A percentile compares a stretch with the other conserved stretches of the same genome.
phyloP scores from a whole-genome alignment of 1,284 basidiomycete genomes.

The Pascua guehoae region DNA sequence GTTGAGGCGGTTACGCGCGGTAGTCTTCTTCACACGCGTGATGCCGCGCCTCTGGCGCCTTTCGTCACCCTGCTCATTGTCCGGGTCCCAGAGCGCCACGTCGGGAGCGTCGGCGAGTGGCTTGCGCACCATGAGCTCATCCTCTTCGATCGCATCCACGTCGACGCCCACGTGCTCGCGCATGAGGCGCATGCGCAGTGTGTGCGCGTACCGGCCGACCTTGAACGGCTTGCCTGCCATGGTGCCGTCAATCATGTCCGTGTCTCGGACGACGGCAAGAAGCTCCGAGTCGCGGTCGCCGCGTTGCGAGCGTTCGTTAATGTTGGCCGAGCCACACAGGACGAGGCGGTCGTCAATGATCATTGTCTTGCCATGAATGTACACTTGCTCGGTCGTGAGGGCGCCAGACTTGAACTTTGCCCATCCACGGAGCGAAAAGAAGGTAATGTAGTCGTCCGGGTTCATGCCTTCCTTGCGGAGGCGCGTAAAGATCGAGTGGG shows the following conservation, averaged over 20 bases:
- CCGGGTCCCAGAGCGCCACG: slow-evolving; percentile 72
- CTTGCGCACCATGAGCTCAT: slow-evolving; percentile 61
- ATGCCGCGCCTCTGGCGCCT: slow-evolving; percentile 32
- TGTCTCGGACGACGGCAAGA: slow-evolving; percentile 87
- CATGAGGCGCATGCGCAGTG: slow-evolving; percentile 89
- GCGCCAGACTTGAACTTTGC: slow-evolving; percentile 80
- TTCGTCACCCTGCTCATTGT: slow-evolving; percentile 62
- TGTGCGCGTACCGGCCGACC: slow-evolving; percentile 95
- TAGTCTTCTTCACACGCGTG: slow-evolving; percentile 44
- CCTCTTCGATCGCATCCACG: slow-evolving; percentile 82
- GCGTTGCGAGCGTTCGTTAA: slow-evolving; percentile 93
- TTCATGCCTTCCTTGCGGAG: slow-evolving; percentile 84
- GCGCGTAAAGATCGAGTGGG: slow-evolving; percentile 85
- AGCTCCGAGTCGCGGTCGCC: slow-evolving; percentile 97
- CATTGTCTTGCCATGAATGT: slow-evolving; percentile 82
- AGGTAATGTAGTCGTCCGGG: slow-evolving; percentile 86
- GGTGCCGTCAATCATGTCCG: slow-evolving; percentile 87
- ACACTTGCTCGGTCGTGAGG: slow-evolving; percentile 87
- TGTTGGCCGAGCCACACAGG: slow-evolving; percentile 99
- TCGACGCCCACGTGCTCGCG: slow-evolving; percentile 93
- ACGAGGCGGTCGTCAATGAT: slow-evolving; percentile 90
- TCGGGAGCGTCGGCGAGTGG: slow-evolving; percentile 58
- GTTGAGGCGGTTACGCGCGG: slow-evolving; percentile 32
- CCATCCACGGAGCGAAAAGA: slow-evolving; percentile 93
- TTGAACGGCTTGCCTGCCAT: slow-evolving; percentile 95